Evolutionary conservation across 306 rosid genomes (phyloP).

Genomic region (Parietaria judaica): DNA sequence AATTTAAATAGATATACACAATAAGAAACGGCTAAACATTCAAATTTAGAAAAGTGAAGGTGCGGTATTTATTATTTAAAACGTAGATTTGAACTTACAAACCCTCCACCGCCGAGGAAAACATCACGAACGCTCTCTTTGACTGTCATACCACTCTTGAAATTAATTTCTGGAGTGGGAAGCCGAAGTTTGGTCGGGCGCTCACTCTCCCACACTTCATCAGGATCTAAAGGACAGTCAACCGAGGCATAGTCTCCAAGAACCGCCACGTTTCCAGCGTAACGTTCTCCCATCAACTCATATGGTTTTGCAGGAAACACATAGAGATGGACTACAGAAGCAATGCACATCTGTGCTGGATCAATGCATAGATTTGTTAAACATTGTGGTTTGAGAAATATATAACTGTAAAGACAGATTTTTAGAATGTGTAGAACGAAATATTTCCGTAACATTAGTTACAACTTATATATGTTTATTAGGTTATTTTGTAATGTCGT

Average conservation of each 20-base stretch:
- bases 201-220: constrained; percentile 94
- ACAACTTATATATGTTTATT: too few species aligned
- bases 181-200: constrained; percentile 96
- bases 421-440: too few species aligned
- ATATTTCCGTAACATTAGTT: too few species aligned
- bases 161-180: constrained; percentile 61
- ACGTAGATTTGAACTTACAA: constrained; percentile 44
- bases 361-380: constrained; percentile 49
- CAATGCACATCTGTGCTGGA: constrained; percentile 95
- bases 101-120: constrained; percentile 82
- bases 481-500: too few species aligned
- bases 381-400: constrained; percentile 16
- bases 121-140: constrained; percentile 94
- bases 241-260: constrained; percentile 92
- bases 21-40: too few species aligned
- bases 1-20: too few species aligned
- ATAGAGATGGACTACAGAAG: constrained; percentile 87
- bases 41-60: too few species aligned
- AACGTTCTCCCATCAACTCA: constrained; percentile 84
- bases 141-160: constrained; percentile 80
- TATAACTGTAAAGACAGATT: background rate
- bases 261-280: constrained; percentile 76
- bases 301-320: constrained; percentile 97
- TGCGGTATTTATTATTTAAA: too few species aligned
- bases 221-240: constrained; percentile 95